Base-by-base conservation (phyloP, 1,284 basidiomycete genomes). In the Abortiporus biennis region DNA sequence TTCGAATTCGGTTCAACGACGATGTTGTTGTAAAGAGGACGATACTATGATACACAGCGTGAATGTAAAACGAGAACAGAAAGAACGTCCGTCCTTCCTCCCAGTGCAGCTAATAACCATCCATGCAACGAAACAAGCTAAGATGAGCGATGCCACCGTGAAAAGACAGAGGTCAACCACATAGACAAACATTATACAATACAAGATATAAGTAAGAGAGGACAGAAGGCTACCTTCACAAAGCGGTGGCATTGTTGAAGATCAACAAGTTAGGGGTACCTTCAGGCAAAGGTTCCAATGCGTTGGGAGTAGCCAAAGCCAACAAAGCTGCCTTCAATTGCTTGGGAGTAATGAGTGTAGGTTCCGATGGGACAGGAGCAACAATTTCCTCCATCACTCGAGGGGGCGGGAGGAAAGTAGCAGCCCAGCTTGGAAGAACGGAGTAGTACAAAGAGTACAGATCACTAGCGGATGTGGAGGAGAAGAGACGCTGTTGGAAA, bases 301-400 rank as follows among this genome's bases (percentile, higher is more conserved):
- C 55, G 46, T 66, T 73, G 30, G 63, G 56, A 44, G 68, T 74
- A 29, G 76, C 63, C 30, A 84, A 65, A 42, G 60, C 64, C 48
- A 76, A 52, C 47, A 85, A 56, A 15, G 78, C 76, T 55, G 69
- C 68, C 74, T 84, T 84, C 55, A 85, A 65, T 52, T 72, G 65
- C 40, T 59, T 57, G 24, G 80, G 78, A 15, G 68, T 66, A 40
- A 79, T 50, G 48, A 60, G 51, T 36, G 36, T 39, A 43, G 51
- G 63, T 60, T 53, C 56, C 33, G 37, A 42, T 49, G 70, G 73
- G 5, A 69, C 57, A 36, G 76, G 67, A 2, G 67, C 68, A 21
- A 64, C 51, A 15, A 67, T 43, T 13, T 65, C 64, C 20, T 70
- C 64, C 33, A 80, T 54, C 48, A 83, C 54, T 37, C 60, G 52